phyloP scores from a whole-genome alignment of 1,139 yeast genomes.

The Geotrichum phurueaensis region DNA sequence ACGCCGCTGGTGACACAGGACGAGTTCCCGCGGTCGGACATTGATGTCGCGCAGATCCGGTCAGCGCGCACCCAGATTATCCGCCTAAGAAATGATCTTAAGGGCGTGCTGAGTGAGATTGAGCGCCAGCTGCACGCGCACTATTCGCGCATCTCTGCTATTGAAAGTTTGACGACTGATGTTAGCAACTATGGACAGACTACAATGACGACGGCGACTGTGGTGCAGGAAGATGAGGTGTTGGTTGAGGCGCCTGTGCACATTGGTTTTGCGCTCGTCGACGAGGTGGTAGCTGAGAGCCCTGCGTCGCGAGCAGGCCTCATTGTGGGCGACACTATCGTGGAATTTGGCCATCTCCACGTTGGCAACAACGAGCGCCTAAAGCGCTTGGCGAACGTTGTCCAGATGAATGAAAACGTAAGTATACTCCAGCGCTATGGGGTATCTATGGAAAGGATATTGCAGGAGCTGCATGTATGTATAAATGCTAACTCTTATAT shows the following conservation, averaged over 20 bases:
- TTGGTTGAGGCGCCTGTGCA: slow-evolving; percentile 15
- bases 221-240: not conserved
- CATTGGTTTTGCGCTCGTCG: slow-evolving; percentile 56
- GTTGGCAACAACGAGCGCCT: slow-evolving; percentile 49
- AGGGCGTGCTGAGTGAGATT: slow-evolving; percentile 44
- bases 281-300: slow-evolving; percentile 36
- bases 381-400: slow-evolving; percentile 37
- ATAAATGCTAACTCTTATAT: not conserved
- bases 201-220: not conserved
- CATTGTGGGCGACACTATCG: slow-evolving; percentile 43
- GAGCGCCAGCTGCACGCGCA: slow-evolving; percentile 39
- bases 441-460: too few relatives aligned
- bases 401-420: slow-evolving; percentile 20
- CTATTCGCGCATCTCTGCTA: slow-evolving; percentile 6
- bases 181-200: not conserved
- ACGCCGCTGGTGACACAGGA: slow-evolving; percentile 60
- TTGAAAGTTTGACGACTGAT: slow-evolving; percentile 13
- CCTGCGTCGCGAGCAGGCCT: slow-evolving; percentile 35
- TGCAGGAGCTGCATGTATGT: not conserved
- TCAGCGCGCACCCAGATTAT: slow-evolving; percentile 62
- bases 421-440: not conserved
- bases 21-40: slow-evolving; percentile 81
- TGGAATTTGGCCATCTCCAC: slow-evolving; percentile 49
- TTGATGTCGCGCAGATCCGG: slow-evolving; percentile 62
- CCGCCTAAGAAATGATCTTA: slow-evolving; percentile 63